phyloP scores from a whole-genome alignment of 106 monocot genomes.

The Vanilla planifolia region DNA sequence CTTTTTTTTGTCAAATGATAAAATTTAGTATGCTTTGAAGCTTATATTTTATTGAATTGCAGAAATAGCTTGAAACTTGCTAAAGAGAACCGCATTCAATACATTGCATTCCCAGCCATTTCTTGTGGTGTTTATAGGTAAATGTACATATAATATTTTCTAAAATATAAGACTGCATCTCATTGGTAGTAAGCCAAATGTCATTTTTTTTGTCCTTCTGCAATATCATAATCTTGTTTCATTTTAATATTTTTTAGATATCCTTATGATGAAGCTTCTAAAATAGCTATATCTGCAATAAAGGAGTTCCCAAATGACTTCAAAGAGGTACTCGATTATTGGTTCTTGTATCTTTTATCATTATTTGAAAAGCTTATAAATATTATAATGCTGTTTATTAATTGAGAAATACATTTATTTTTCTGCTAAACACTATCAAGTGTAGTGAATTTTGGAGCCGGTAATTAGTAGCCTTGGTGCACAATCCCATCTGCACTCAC shows the following conservation, averaged over 20 bases:
- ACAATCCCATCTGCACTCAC: too few relatives aligned
- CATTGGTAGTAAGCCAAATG: neutral
- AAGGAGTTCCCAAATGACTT: slow-evolving; percentile 70
- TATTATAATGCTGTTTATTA: neutral
- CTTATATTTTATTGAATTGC: slow-evolving; percentile 11
- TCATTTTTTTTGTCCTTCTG: neutral
- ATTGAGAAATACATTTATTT: neutral
- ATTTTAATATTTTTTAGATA: slow-evolving; percentile 38
- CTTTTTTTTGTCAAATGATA: neutral
- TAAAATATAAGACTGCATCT: neutral
- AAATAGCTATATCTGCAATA: slow-evolving; percentile 56
- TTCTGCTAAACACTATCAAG: neutral
- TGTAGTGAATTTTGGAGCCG: too few relatives aligned
- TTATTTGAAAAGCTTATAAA: neutral
- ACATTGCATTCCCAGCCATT: slow-evolving; percentile 96
- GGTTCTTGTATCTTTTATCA: neutral
- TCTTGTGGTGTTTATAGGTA: slow-evolving; percentile 95
- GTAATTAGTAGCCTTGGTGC: too few relatives aligned
- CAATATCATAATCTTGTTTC: neutral
- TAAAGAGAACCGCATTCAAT: slow-evolving; percentile 79
- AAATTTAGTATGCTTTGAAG: neutral
- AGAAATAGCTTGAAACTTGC: slow-evolving; percentile 82
- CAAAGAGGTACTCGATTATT: slow-evolving; percentile 51
- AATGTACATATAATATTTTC: neutral
- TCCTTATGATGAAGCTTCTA: slow-evolving; percentile 75